Evolutionary conservation across 1,284 basidiomycete genomes (phyloP).

Genomic region (Grifola frondosa): DNA sequence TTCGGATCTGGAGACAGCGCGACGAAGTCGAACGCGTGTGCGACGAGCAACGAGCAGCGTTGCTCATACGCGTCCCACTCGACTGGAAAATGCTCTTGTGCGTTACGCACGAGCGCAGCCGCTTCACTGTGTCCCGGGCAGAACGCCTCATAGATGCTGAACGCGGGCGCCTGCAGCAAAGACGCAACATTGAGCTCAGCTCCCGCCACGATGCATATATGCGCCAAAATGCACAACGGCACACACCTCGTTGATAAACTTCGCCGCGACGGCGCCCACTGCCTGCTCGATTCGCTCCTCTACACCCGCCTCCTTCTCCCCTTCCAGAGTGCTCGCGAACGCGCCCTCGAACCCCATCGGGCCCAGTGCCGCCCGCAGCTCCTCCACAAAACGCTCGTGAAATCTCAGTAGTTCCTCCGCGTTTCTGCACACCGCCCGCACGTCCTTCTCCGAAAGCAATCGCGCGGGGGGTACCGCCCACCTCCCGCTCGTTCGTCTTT

Average conservation of each 20-base stretch:
- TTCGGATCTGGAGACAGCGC: conserved; percentile 2
- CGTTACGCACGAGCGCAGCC: conserved; percentile 65
- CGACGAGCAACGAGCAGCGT: conserved; percentile 42
- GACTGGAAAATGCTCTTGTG: conserved; percentile 54
- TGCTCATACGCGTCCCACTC: conserved; percentile 86
- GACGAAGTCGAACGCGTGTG: conserved; percentile 16
- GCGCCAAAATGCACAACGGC: conserved; percentile 1
- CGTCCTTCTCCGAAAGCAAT: conserved; percentile 53
- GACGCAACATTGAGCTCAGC: not conserved
- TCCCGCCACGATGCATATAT: conserved; percentile 6
- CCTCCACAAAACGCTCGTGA: conserved; percentile 69
- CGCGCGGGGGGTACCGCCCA: conserved; percentile 31
- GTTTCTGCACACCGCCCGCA: conserved; percentile 67
- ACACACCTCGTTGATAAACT: conserved; percentile 28
- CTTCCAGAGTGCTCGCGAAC: conserved; percentile 13
- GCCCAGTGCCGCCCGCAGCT: conserved; percentile 55
- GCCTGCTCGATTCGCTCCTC: conserved; percentile 25
- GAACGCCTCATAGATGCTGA: conserved; percentile 78
- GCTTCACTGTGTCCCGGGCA: conserved; percentile 85
- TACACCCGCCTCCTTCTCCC: conserved; percentile 10
- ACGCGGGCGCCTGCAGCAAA: conserved; percentile 63
- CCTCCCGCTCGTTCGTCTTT: conserved; percentile 12
- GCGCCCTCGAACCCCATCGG: conserved; percentile 43
- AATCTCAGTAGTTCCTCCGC: conserved; percentile 71
- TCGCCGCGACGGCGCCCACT: conserved; percentile 24